These are phyloP conservation scores for Epithemia pelagica DNA, from an alignment of 108 stramenopile species.

Conservation along the genomic window DNA sequence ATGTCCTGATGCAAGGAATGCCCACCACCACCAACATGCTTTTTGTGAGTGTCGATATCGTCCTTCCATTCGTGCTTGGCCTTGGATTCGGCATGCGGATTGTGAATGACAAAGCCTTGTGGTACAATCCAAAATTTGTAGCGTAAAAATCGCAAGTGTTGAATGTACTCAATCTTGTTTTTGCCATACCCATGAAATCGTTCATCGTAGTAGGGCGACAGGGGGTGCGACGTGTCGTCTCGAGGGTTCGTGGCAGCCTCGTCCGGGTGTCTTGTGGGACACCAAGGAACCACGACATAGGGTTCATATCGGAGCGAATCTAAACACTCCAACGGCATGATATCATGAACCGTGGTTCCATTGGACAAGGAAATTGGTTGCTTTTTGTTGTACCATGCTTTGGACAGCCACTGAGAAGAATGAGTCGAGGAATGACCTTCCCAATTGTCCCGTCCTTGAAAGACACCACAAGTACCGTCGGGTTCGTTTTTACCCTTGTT, in stretches of 20 bases:
- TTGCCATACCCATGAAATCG: conserved; percentile 86
- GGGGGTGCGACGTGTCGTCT: background rate
- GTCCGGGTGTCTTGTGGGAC: conserved; percentile 20
- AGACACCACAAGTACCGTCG: conserved; percentile 44
- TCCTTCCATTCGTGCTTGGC: conserved; percentile 70
- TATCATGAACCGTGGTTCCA: conserved; percentile 13
- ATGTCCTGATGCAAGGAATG: conserved; percentile 50
- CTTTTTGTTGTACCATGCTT: conserved; percentile 42
- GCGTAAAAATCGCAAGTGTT: conserved; percentile 58
- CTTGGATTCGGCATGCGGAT: conserved; percentile 73
- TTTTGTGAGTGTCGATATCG: conserved; percentile 21
- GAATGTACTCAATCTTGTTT: conserved; percentile 82
- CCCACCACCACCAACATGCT: too few species aligned
- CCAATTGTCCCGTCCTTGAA: conserved; percentile 68
- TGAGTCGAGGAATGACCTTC: conserved; percentile 77
- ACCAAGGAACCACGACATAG: conserved; percentile 79
- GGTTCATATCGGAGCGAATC: conserved; percentile 82
- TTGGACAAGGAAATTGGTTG: conserved; percentile 1
- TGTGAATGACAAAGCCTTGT: conserved; percentile 71
- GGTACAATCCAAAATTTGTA: conserved; percentile 61
- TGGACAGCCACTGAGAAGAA: conserved; percentile 58
- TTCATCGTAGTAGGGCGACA: conserved; percentile 79
- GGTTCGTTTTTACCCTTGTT: background rate
- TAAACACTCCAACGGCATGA: conserved; percentile 60
- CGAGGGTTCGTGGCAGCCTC: conserved; percentile 1